These are phyloP conservation scores for Ophiostoma quercus DNA, from an alignment of 2,329 filamentous ascomycete species.

Conservation along the genomic window DNA sequence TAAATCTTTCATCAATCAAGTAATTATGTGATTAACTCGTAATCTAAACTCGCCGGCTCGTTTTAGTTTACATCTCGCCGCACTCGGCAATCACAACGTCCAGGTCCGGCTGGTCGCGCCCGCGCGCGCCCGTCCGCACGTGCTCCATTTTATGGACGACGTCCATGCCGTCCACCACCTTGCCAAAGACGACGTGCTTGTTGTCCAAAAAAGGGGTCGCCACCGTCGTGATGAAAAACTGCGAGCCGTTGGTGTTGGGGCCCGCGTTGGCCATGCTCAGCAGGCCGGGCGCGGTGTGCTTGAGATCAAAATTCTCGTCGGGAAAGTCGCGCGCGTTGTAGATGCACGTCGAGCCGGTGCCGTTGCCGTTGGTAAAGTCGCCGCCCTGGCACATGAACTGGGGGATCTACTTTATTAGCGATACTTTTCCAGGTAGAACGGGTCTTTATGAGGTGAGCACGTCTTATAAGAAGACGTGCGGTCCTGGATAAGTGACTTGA, in stretches of 20 bases:
- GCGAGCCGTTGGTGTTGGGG: slow-evolving; percentile 85
- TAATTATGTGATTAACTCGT: too few relatives aligned
- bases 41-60: background rate
- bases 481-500: too few relatives aligned
- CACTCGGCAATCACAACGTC: slow-evolving; percentile 83
- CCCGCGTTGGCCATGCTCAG: slow-evolving; percentile 95
- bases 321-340: slow-evolving; percentile 72
- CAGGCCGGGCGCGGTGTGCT: slow-evolving; percentile 73
- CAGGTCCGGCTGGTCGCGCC: slow-evolving; percentile 74
- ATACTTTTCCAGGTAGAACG: too few relatives aligned
- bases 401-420: slow-evolving; percentile 60
- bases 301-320: slow-evolving; percentile 82
- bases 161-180: slow-evolving; percentile 84
- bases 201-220: slow-evolving; percentile 81
- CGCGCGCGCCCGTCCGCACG: slow-evolving; percentile 69
- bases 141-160: slow-evolving; percentile 89
- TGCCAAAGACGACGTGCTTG: slow-evolving; percentile 95
- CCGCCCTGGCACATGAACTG: slow-evolving; percentile 98
- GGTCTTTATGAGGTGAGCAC: too few relatives aligned
- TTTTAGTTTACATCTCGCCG: slow-evolving; percentile 71
- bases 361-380: slow-evolving; percentile 85
- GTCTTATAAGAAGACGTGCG: too few relatives aligned
- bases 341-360: slow-evolving; percentile 81
- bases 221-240: slow-evolving; percentile 95
- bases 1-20: too few relatives aligned